These are phyloP conservation scores for Harringtonia lauricola DNA, from an alignment of 2,329 filamentous ascomycete species.

Conservation along the genomic window DNA sequence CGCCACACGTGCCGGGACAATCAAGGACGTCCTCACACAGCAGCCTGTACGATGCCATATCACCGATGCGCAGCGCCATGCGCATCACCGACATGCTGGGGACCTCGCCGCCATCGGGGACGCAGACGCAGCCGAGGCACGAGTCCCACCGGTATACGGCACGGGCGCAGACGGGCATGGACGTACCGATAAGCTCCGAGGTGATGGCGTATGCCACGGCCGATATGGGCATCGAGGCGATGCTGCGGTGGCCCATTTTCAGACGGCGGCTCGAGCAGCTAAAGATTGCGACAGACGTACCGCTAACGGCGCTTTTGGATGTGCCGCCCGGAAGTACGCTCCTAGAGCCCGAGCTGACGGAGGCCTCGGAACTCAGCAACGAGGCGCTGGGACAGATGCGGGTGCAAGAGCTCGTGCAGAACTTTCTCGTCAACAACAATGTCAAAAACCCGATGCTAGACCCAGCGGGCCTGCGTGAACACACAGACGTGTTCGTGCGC, in stretches of 20 bases:
- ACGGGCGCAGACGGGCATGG: neutral
- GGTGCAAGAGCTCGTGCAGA: conserved; percentile 5
- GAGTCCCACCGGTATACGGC: conserved; percentile 2
- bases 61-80: too few species aligned
- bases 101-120: neutral
- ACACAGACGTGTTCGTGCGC: conserved; percentile 19
- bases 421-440: conserved; percentile 26
- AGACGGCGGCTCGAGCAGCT: neutral
- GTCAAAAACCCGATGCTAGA: conserved; percentile 41
- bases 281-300: neutral
- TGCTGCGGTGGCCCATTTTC: conserved; percentile 6
- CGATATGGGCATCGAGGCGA: conserved; percentile 8
- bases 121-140: neutral
- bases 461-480: conserved; percentile 25
- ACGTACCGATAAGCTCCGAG: conserved; percentile 3
- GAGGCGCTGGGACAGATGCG: neutral
- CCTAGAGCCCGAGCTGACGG: conserved; percentile 28
- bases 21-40: neutral
- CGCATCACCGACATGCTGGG: too few species aligned
- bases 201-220: conserved; percentile 1
- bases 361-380: conserved; percentile 24
- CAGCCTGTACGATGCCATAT: neutral
- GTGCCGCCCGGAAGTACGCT: neutral
- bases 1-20: neutral
- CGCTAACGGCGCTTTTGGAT: neutral